A percentile compares a stretch with the other conserved stretches of the same genome.
These are phyloP conservation scores for Chytriomyces confervae DNA, from an alignment of 192 early-diverging fungal genomes.

Conservation along the genomic window DNA sequence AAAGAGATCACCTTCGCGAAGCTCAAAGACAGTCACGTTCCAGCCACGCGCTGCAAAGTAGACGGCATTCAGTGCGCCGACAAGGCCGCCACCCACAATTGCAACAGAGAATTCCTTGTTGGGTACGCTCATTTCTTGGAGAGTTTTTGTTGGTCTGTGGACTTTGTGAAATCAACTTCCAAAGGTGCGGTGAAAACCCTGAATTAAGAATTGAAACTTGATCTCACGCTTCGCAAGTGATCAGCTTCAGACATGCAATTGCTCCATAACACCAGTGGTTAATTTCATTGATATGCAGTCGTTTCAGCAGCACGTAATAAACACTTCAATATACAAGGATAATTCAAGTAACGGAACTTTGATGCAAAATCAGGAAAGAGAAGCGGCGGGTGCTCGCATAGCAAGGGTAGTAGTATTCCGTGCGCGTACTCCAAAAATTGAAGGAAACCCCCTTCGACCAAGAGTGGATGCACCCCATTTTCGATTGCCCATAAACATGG, in stretches of 20 bases:
- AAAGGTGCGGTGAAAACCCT: not conserved
- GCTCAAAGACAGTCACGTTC: slow-evolving; percentile 86
- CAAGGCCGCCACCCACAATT: slow-evolving; percentile 93
- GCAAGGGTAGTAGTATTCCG: too few relatives aligned
- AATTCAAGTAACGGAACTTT: too few relatives aligned
- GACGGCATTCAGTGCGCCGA: slow-evolving; percentile 55
- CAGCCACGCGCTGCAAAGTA: slow-evolving; percentile 93
- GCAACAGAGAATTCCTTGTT: slow-evolving; percentile 54
- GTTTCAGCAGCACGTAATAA: too few relatives aligned
- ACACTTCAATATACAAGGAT: too few relatives aligned
- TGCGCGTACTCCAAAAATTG: too few relatives aligned
- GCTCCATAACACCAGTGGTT: not conserved
- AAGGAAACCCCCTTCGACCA: too few relatives aligned
- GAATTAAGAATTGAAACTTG: not conserved
- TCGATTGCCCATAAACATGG: too few relatives aligned
- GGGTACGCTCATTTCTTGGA: not conserved
- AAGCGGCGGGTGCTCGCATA: too few relatives aligned
- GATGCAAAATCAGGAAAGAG: too few relatives aligned
- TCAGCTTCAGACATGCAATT: not conserved
- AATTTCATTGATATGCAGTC: not conserved
- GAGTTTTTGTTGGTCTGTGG: not conserved
- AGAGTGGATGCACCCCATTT: too few relatives aligned
- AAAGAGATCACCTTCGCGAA: slow-evolving; percentile 66
- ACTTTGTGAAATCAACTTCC: not conserved
- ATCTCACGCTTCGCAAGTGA: not conserved